A percentile compares a stretch with the other conserved stretches of the same genome.
Conservation (phyloP, 176 grass and related monocot species). For the Aegilops sharonensis region DNA sequence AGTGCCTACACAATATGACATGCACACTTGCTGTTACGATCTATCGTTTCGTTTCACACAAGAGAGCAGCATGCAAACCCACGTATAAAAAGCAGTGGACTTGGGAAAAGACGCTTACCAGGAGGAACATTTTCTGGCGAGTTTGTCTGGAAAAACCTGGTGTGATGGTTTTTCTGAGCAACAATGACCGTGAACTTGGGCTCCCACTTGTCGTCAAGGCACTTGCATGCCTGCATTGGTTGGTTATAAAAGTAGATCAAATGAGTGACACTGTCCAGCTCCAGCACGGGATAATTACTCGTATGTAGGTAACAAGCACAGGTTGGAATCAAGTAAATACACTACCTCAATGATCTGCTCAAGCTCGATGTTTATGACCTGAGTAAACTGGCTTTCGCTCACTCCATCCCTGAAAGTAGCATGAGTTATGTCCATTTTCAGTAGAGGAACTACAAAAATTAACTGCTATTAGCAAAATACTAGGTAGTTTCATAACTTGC, state of each 20-base stretch:
- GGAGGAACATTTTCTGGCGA: conserved; percentile 86
- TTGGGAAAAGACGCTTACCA: conserved; percentile 36
- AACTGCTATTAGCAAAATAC: background rate
- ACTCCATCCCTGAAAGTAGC: conserved; percentile 73
- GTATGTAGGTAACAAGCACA: background rate
- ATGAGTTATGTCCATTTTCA: conserved; percentile 8
- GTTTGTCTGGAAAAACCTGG: conserved; percentile 68
- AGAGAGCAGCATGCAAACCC: background rate
- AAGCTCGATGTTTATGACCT: conserved; percentile 88
- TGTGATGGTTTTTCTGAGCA: conserved; percentile 91
- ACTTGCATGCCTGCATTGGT: conserved; percentile 47
- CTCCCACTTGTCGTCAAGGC: conserved; percentile 71
- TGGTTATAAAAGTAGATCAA: background rate
- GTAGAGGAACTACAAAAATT: conserved; percentile 5
- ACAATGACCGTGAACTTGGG: conserved; percentile 81
- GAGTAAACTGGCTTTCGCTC: conserved; percentile 81
- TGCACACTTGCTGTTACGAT: background rate
- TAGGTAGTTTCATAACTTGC: background rate
- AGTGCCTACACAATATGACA: conserved; percentile 51
- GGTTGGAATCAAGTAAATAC: background rate
- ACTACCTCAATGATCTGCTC: conserved; percentile 91
- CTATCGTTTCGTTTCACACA: conserved; percentile 8
- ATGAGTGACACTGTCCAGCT: background rate
- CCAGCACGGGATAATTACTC: background rate
- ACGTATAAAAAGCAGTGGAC: background rate